Conservation (phyloP, 371 early-diverging fungal genomes). For the Nematocida sp. region DNA sequence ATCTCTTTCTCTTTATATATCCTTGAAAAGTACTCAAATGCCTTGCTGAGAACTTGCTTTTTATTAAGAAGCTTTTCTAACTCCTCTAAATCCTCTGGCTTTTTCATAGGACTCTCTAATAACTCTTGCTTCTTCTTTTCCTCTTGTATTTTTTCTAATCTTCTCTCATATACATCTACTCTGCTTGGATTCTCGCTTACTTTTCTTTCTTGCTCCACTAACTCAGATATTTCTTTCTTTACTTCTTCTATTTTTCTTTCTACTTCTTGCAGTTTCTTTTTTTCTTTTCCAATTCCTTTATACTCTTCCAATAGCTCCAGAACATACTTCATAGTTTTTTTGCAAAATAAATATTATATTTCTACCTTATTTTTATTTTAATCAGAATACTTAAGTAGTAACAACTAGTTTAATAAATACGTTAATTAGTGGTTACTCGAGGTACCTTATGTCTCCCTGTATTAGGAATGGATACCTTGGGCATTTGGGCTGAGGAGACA, state of each 20-base stretch:
- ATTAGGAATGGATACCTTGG: conserved; percentile 59
- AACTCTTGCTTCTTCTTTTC: conserved; percentile 33
- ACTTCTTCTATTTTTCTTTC: conserved; percentile 12
- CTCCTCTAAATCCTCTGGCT: conserved; percentile 6
- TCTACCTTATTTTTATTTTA: not conserved
- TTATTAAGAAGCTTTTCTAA: not conserved
- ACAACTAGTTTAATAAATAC: not conserved
- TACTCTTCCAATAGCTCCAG: not conserved
- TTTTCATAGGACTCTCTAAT: conserved; percentile 1
- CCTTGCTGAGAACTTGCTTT: conserved; percentile 22
- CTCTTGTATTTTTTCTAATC: conserved; percentile 30
- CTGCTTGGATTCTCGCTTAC: not conserved
- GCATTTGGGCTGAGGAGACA: conserved; percentile 61
- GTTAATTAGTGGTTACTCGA: conserved; percentile 37
- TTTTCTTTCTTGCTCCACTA: conserved; percentile 6
- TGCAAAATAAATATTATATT: not conserved
- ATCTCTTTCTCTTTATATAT: conserved; percentile 13
- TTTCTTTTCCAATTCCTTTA: conserved; percentile 9
- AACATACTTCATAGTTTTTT: conserved; percentile 6
- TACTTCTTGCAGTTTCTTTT: not conserved
- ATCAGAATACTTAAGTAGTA: not conserved
- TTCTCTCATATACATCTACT: conserved; percentile 9
- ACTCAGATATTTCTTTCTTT: conserved; percentile 28
- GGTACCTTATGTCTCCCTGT: conserved; percentile 61
- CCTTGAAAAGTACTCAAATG: conserved; percentile 29